Evolutionary conservation across 2,329 filamentous ascomycete species (phyloP).

Genomic region (Aspergillus sp.): DNA sequence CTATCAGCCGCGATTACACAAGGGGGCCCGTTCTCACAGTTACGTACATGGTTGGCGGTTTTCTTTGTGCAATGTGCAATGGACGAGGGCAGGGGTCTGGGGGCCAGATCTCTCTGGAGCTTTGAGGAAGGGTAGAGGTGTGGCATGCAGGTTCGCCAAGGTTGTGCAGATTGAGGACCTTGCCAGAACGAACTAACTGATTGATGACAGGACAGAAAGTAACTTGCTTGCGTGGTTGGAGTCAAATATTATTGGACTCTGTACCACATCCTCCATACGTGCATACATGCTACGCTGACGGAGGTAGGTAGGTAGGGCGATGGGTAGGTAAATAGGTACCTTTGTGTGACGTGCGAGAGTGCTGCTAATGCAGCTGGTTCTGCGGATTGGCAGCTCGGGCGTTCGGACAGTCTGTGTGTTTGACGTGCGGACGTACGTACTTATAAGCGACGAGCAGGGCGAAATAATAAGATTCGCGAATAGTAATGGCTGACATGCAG

Average conservation of each 20-base stretch:
- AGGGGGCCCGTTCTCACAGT: slow-evolving; percentile 1
- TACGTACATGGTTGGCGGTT: neutral
- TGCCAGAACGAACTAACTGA: neutral
- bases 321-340: neutral
- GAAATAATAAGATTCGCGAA: neutral
- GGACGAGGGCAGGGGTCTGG: neutral
- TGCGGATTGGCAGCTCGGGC: neutral
- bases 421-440: neutral
- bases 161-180: neutral
- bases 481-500: neutral
- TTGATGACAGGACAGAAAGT: neutral
- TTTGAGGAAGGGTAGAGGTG: neutral
- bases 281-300: too few relatives aligned
- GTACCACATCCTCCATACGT: neutral
- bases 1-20: slow-evolving; percentile 5
- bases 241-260: neutral
- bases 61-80: neutral
- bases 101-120: neutral
- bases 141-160: slow-evolving; percentile 16
- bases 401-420: neutral
- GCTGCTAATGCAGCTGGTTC: neutral
- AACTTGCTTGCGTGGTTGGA: neutral
- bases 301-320: neutral
- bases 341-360: neutral
- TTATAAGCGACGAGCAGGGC: neutral